These are phyloP conservation scores for Blepharisma undulans DNA, from an alignment of 169 alveolate species.

Conservation along the genomic window DNA sequence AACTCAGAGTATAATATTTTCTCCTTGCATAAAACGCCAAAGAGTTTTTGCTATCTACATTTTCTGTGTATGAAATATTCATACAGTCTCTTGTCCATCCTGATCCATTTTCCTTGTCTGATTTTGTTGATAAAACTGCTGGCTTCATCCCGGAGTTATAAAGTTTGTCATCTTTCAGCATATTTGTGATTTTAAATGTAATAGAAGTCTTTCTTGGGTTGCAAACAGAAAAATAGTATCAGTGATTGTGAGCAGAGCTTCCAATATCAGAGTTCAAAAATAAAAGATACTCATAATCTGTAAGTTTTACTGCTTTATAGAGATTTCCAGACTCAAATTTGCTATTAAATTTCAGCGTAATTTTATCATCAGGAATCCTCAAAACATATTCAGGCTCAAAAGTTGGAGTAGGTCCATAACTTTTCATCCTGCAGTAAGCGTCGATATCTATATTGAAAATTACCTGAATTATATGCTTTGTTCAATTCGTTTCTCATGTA, in stretches of 20 bases:
- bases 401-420: neutral
- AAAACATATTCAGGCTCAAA: constrained; percentile 12
- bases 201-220: constrained; percentile 59
- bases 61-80: constrained; percentile 41
- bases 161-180: constrained; percentile 74
- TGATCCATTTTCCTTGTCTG: neutral
- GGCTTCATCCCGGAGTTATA: constrained; percentile 86
- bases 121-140: constrained; percentile 61
- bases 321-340: constrained; percentile 91
- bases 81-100: constrained; percentile 50
- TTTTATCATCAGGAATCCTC: constrained; percentile 14
- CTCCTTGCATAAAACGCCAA: constrained; percentile 30
- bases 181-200: constrained; percentile 67
- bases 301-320: constrained; percentile 83
- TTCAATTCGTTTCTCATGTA: neutral
- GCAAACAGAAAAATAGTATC: constrained; percentile 85
- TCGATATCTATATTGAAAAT: neutral
- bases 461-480: neutral
- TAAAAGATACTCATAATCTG: constrained; percentile 83
- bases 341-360: constrained; percentile 85
- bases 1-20: constrained; percentile 72
- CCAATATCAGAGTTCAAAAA: constrained; percentile 89
- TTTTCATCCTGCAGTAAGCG: neutral
- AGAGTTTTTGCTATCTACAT: constrained; percentile 44
- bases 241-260: constrained; percentile 87